A percentile compares a stretch with the other conserved stretches of the same genome.
phyloP scores from a whole-genome alignment of 2,329 filamentous ascomycete genomes.

The Colletotrichum lupini region DNA sequence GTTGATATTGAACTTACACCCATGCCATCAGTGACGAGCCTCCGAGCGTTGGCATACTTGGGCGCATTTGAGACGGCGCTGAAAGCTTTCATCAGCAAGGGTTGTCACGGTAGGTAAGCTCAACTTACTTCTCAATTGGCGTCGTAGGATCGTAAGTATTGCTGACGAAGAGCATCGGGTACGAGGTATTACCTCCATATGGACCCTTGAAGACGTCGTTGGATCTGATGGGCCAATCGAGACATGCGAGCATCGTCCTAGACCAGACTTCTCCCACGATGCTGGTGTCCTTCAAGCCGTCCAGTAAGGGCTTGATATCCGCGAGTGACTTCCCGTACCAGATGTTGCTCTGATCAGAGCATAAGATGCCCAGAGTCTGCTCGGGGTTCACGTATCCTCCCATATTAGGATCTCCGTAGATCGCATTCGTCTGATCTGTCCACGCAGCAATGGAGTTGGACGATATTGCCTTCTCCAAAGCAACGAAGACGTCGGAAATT shows the following conservation, averaged over 20 bases:
- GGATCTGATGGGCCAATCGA: constrained; percentile 5
- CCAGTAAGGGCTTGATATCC: not conserved
- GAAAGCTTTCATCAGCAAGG: not conserved
- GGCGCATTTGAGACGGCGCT: constrained; percentile 1
- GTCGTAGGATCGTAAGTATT: constrained; percentile 20
- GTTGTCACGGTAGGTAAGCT: no score
- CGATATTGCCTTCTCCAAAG: not conserved
- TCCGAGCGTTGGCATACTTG: not conserved
- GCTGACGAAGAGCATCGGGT: not conserved
- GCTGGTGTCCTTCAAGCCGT: not conserved
- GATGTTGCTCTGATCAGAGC: constrained; percentile 3
- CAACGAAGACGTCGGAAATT: not conserved
- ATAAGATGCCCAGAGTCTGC: not conserved
- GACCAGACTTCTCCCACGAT: constrained; percentile 13
- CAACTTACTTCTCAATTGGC: constrained; percentile 14
- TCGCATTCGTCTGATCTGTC: constrained; percentile 1
- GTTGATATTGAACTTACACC: not conserved
- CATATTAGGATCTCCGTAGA: not conserved
- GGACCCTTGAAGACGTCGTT: constrained; percentile 7
- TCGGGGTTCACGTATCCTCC: constrained; percentile 1
- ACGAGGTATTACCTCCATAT: not conserved
- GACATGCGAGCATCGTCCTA: not conserved
- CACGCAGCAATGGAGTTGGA: not conserved
- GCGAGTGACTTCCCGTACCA: not conserved
- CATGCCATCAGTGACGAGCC: not conserved